Base-by-base conservation (phyloP, 805 yeast species). In the Lachancea waltii region DNA sequence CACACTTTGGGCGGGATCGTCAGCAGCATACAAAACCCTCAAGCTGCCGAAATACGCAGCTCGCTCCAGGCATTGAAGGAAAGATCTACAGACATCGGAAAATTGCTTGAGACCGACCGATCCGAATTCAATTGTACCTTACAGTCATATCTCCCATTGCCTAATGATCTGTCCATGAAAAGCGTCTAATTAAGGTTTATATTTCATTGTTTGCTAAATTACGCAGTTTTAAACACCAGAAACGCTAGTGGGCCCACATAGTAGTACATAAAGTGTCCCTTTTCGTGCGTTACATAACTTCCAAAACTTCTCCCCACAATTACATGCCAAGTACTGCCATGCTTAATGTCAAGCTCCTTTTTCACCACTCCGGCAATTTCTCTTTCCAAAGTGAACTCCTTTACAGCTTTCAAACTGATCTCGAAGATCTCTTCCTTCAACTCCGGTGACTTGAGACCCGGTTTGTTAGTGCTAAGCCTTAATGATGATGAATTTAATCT, bases 251-350 rank as follows among this genome's bases (percentile, higher is more conserved):
- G 75, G 24, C 78, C 89, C 47, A 81, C 68, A 62, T 81, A 83
- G 52, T 77, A 81, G 53, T 84, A 83, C 9, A 77, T 65, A 51
- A 84, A 84, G 50, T 68, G 69, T 1, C 87, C 89, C 47, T 76
- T 76, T 58, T 82, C 85, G 53, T 84, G 92, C 9, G 89, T 79
- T 14, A 84, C 86, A 54, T 79, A 81, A 34, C 82, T 73, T 3
- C 92, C 90, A 60, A 83, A 84, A 49, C 78, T 79, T 57, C 75
- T 79, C 8, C 92, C 94, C 37, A 81, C 87, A 35, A 84, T 71
- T 2, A 81, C 85, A 56, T 84, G 90, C 94, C 92, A 84, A 27
- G 85, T 75, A 20, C 77, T 72, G 0, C 89, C 90, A 42, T 69
- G 73, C 32, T 67, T 58, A 33, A 70, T 68, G 54, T 83, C 92